Conservation (phyloP, 495 filamentous ascomycete genomes). For the Neurospora intermedia region DNA sequence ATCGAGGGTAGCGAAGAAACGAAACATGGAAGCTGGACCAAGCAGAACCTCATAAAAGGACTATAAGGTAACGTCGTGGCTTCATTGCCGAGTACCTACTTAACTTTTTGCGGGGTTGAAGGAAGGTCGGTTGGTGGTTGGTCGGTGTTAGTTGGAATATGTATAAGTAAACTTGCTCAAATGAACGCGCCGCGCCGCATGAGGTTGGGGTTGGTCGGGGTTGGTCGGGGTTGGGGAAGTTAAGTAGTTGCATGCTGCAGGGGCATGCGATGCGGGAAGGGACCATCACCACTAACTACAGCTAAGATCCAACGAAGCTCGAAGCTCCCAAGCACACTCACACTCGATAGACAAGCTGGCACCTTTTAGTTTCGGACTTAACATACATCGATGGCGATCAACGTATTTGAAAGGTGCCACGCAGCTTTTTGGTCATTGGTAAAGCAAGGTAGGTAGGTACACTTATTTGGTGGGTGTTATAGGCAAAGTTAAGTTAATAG, state of each 20-base stretch:
- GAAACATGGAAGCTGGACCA: background rate
- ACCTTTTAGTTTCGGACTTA: too few species aligned
- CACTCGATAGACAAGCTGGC: too few species aligned
- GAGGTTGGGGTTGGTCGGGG: background rate
- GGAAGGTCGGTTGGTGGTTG: background rate
- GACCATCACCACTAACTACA: background rate
- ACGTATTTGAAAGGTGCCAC: too few species aligned
- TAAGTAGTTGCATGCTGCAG: background rate
- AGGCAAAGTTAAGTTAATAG: too few species aligned
- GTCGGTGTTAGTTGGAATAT: background rate
- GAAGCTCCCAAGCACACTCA: background rate
- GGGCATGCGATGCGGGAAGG: background rate
- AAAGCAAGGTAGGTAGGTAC: background rate
- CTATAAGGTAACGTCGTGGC: background rate
- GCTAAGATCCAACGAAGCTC: background rate
- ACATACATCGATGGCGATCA: too few species aligned
- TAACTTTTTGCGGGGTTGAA: background rate
- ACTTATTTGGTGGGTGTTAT: too few species aligned
- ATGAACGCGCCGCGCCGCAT: slow-evolving; percentile 4
- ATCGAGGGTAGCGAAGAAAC: background rate
- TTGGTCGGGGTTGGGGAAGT: background rate
- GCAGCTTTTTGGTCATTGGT: too few species aligned
- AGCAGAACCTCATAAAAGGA: background rate
- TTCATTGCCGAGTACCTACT: background rate
- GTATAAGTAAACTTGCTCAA: slow-evolving; percentile 6